Evolutionary conservation across 768 basidiomycete species (phyloP).

Genomic region (Dentipellis sp.): DNA sequence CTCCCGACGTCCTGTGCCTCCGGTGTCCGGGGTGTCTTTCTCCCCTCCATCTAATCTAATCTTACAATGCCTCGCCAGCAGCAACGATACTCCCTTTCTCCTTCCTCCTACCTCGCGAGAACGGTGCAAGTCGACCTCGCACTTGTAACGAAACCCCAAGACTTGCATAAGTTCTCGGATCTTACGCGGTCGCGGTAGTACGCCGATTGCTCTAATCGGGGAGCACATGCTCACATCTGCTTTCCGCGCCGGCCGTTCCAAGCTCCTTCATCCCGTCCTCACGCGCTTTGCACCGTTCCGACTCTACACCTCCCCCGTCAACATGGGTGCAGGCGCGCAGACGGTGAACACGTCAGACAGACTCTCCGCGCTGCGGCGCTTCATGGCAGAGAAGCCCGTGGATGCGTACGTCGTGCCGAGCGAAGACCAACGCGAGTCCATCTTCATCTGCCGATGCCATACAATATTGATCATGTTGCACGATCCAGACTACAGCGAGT

Average conservation of each 20-base stretch:
- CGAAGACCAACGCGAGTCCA: conserved; percentile 80
- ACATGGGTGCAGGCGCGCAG: neutral
- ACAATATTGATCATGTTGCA: neutral
- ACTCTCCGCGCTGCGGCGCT: conserved; percentile 51
- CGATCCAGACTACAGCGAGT: conserved; percentile 77
- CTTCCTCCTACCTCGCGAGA: too few species aligned
- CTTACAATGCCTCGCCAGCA: too few species aligned
- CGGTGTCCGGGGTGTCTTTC: too few species aligned
- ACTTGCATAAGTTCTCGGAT: too few species aligned
- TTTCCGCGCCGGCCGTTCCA: conserved; percentile 1
- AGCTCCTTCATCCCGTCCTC: conserved; percentile 5
- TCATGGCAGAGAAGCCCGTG: conserved; percentile 58
- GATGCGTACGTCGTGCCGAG: conserved; percentile 79
- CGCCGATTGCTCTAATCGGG: neutral
- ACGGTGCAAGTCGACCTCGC: too few species aligned
- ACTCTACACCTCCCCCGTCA: neutral
- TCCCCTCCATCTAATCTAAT: too few species aligned
- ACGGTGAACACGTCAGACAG: conserved; percentile 57
- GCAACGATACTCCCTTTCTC: too few species aligned
- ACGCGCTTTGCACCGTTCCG: conserved; percentile 1
- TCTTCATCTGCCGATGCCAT: neutral
- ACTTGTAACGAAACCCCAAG: too few species aligned
- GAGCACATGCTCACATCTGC: neutral
- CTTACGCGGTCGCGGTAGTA: too few species aligned
- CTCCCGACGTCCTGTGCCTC: too few species aligned